Evolutionary conservation across 179 eudicot species (phyloP).

Genomic region (Heliamphora pulchella): DNA sequence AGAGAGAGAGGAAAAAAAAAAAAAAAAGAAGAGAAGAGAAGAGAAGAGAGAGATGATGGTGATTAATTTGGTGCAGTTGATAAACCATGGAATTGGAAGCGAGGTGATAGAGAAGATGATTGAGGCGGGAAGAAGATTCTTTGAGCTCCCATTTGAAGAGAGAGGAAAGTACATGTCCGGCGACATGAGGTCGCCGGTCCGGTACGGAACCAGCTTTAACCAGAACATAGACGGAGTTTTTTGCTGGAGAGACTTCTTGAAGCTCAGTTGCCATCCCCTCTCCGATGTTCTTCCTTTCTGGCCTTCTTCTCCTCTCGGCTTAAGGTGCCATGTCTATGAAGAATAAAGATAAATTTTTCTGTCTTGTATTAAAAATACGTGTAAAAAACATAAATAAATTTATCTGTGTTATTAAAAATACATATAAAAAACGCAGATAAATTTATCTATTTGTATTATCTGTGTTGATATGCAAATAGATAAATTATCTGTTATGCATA

Average conservation of each 20-base stretch:
- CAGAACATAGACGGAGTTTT: conserved; percentile 60
- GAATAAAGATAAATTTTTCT: too few relatives aligned
- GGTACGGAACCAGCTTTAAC: conserved; percentile 66
- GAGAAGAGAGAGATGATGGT: too few relatives aligned
- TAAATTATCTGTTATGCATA: too few relatives aligned
- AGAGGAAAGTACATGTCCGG: conserved; percentile 56
- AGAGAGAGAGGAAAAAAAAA: too few relatives aligned
- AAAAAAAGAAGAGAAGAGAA: neutral
- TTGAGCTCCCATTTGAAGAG: conserved; percentile 61
- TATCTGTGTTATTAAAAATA: too few relatives aligned
- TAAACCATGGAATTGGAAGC: conserved; percentile 49
- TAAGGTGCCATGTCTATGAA: conserved; percentile 37
- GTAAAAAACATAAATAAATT: too few relatives aligned
- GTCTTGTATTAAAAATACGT: too few relatives aligned
- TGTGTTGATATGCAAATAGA: too few relatives aligned
- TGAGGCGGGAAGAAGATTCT: conserved; percentile 49
- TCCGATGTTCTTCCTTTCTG: conserved; percentile 50
- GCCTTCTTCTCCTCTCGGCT: conserved; percentile 63
- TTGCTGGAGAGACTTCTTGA: conserved; percentile 78
- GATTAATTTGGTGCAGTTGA: conserved; percentile 39
- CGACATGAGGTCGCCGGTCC: conserved; percentile 53
- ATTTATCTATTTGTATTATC: too few relatives aligned
- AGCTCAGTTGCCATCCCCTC: conserved; percentile 55
- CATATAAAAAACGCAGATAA: too few relatives aligned
- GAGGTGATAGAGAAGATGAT: conserved; percentile 42